phyloP scores from a whole-genome alignment of 805 yeast genomes.

The Zygoascus tannicola region DNA sequence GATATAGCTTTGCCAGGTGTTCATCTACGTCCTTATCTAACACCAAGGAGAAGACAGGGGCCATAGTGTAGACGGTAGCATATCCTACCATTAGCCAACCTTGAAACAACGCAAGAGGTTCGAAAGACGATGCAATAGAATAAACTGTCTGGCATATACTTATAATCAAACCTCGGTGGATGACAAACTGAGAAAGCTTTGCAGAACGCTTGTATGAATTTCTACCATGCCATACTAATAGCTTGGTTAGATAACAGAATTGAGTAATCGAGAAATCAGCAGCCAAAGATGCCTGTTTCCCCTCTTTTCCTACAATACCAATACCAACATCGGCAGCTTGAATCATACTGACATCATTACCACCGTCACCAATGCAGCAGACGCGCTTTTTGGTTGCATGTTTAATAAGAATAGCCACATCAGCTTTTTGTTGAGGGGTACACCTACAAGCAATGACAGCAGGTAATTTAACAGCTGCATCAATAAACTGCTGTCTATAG shows the following conservation, averaged over 20 bases:
- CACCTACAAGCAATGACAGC: conserved; percentile 98
- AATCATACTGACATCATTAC: conserved; percentile 97
- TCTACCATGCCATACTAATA: conserved; percentile 95
- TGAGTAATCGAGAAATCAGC: conserved; percentile 94
- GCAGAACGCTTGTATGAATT: conserved; percentile 95
- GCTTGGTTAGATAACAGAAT: conserved; percentile 78
- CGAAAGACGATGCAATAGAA: conserved; percentile 77
- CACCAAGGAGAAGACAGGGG: conserved; percentile 91
- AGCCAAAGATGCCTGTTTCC: conserved; percentile 92
- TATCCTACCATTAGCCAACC: conserved; percentile 99
- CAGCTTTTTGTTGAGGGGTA: conserved; percentile 98
- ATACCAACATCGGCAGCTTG: conserved; percentile 99
- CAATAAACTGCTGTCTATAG: conserved; percentile 64
- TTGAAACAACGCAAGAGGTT: conserved; percentile 88
- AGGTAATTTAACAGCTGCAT: conserved; percentile 67
- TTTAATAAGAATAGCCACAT: conserved; percentile 75
- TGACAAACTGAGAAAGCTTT: conserved; percentile 88
- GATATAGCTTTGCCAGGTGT: conserved; percentile 78
- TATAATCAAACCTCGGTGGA: conserved; percentile 89
- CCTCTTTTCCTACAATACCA: conserved; percentile 98
- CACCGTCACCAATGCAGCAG: conserved; percentile 98
- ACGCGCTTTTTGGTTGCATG: conserved; percentile 78
- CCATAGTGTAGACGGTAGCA: conserved; percentile 95
- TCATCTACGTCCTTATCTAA: conserved; percentile 88
- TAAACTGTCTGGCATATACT: conserved; percentile 93